Percentiles rank a stretch among this genome's conserved stretches.
Evolutionary conservation across 768 basidiomycete genomes (phyloP).

Genomic region (Kwoniella europaea): DNA sequence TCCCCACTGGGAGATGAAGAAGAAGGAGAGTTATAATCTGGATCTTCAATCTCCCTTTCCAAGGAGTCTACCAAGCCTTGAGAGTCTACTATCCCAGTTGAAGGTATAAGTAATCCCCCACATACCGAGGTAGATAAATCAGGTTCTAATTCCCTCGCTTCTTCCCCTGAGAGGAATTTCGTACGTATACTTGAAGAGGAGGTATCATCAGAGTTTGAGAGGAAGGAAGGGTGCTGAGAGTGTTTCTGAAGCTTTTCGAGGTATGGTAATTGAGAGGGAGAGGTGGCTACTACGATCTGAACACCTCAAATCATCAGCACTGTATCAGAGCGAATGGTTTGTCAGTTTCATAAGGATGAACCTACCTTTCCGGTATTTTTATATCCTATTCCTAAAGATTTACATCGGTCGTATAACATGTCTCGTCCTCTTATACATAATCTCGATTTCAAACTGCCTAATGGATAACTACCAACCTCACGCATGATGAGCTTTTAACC

Average conservation of each 20-base stretch:
- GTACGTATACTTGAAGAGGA: slow-evolving; percentile 62
- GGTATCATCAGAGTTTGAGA: slow-evolving; percentile 59
- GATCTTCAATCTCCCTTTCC: slow-evolving; percentile 77
- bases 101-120: slow-evolving; percentile 77
- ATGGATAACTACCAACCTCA: slow-evolving; percentile 65
- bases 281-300: slow-evolving; percentile 80
- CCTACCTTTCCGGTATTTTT: slow-evolving; percentile 70
- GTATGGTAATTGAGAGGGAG: slow-evolving; percentile 68
- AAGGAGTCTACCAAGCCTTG: slow-evolving; percentile 81
- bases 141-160: slow-evolving; percentile 78
- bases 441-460: slow-evolving; percentile 78
- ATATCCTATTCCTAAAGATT: slow-evolving; percentile 67
- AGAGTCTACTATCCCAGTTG: slow-evolving; percentile 89
- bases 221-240: slow-evolving; percentile 65
- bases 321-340: no score
- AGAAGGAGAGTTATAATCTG: slow-evolving; percentile 59
- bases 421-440: slow-evolving; percentile 85
- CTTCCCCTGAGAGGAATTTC: slow-evolving; percentile 69
- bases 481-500: neutral
- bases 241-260: slow-evolving; percentile 72
- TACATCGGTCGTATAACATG: slow-evolving; percentile 79
- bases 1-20: neutral
- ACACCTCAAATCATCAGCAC: neutral
- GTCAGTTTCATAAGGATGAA: neutral
- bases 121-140: slow-evolving; percentile 73